Base-by-base conservation (phyloP, 768 basidiomycete species). In the Xanthoconium stramineum region DNA sequence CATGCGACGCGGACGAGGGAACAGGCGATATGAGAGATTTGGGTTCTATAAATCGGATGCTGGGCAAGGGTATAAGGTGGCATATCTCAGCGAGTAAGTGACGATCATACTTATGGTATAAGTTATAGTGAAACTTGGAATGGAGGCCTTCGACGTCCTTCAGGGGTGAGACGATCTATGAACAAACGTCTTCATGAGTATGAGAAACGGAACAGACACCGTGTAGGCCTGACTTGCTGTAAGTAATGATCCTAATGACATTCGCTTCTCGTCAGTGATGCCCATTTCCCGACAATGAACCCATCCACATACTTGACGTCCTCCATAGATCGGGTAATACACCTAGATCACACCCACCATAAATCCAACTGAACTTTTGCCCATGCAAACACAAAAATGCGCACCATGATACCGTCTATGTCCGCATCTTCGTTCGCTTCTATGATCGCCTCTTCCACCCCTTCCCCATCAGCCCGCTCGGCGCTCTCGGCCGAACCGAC, bases 131-230 rank as follows among this genome's bases (percentile, higher is more conserved):
- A 69, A 97, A 98, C 69, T 95, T 95, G 78, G 91, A 92, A 73
- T 99, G 85, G 50, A 99, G 79, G 3, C 97, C 96, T 74, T 99
- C 97, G 57, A 99, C 97, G 63, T 99, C 97, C 74, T 99, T 99
- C 60, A 89, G 81, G 3, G 97, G 94, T 0, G 93, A 94, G 8
- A 99, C 94, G 53, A 98, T 84, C 89, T 91, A 52, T 28, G 37
- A 19, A 14, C 5, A 11, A 37, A 47, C n/a, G 28, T 35, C 48
- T 3, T 36, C 53, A 42, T 59, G 29, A 57, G 56, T 5, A 39
- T 30, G 40, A 35, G 20, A 36, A 42, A 7, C 38, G 29, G 19
- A 17, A 0, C 0, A 13, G n/a, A 20, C 2, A 17, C 19, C 11
- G 10, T 15, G 38, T 8, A 37, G 42, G 32, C 14, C 74, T 58